These are phyloP conservation scores for Nemania sp. DNA, from an alignment of 2,329 filamentous ascomycete genomes.

Conservation along the genomic window DNA sequence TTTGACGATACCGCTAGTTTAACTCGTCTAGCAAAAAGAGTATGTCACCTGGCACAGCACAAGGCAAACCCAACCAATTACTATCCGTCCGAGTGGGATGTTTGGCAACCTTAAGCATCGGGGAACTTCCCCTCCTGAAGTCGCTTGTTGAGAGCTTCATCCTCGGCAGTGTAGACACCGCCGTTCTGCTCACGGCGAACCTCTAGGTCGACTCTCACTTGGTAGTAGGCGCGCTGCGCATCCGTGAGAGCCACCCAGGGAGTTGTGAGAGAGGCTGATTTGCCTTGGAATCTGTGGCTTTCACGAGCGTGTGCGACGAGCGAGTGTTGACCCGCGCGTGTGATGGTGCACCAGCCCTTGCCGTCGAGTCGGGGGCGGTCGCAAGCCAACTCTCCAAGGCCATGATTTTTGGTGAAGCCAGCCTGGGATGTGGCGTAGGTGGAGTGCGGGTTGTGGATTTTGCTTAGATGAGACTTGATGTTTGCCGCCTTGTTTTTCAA, in stretches of 20 bases:
- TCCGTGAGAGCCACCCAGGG: not conserved
- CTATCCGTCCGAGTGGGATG: not conserved
- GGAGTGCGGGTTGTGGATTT: not conserved
- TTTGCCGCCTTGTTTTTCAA: not conserved
- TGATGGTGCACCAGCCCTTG: not conserved
- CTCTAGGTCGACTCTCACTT: constrained; percentile 3
- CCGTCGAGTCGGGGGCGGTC: constrained; percentile 14
- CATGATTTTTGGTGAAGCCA: not conserved
- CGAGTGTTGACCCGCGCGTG: not conserved
- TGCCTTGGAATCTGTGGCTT: constrained; percentile 2
- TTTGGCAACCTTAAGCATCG: not conserved
- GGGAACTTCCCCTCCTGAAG: not conserved
- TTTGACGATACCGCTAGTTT: not conserved
- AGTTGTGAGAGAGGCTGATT: not conserved
- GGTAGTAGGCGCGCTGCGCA: constrained; percentile 6
- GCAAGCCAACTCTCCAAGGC: not conserved
- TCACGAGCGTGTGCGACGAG: constrained; percentile 16
- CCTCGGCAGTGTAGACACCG: not conserved
- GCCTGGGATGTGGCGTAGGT: not conserved
- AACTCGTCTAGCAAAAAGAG: too few relatives aligned
- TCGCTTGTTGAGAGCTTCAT: constrained; percentile 9
- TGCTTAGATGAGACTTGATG: constrained; percentile 19
- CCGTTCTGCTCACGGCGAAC: not conserved
- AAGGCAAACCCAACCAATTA: too few relatives aligned
- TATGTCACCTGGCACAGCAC: too few relatives aligned